Base-by-base conservation (phyloP, 2,329 filamentous ascomycete species). In the Diplodia corticola region DNA sequence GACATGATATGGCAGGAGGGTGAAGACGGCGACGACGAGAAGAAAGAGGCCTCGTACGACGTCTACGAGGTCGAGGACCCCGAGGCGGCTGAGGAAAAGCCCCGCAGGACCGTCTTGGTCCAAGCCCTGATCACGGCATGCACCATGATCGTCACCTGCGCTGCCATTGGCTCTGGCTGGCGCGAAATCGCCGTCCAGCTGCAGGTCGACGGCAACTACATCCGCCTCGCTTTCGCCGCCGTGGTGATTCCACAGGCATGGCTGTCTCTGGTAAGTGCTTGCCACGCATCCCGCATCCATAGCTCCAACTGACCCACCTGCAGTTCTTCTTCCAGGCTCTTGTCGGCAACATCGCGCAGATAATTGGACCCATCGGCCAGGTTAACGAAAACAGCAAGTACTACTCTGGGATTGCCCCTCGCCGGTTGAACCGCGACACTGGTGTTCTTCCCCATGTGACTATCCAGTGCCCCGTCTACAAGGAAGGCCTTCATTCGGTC, bases 111-210 rank as follows among this genome's bases (percentile, higher is more conserved):
- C 4, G 77, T 85, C 33, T 75, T 90, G 33, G 82, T 83, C 69
- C 87, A 86, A 71, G 76, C 87, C 1, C 72, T 84, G 61, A 80
- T 86, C 51, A 84, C 84, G 9, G 81, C 77, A 0, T 53, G 83
- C 10, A 88, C 87, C 15, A 0, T 90, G 35, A 73, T 79, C 4
- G 75, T 90, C 7, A 78, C 85, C 20, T 74, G 86, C 30, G 70
- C 76, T 5, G 85, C 84, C 50, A 76, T 89, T 20, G 88, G 85
- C 5, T 72, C 83, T 26, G 88, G 88, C 65, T 87, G 82, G 78
- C 79, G 83, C 65, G 71, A 80, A 35, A 72, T 90, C 40, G 85
- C 84, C 1, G 79, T 85, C 57, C 81, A 90, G 74, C 76, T 84
- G 24, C 73, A 79, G 17, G 78, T 85, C 15, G 87, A 89, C 70